Evolutionary conservation across 805 yeast species (phyloP).

Genomic region (Ogataea parapolymorpha): DNA sequence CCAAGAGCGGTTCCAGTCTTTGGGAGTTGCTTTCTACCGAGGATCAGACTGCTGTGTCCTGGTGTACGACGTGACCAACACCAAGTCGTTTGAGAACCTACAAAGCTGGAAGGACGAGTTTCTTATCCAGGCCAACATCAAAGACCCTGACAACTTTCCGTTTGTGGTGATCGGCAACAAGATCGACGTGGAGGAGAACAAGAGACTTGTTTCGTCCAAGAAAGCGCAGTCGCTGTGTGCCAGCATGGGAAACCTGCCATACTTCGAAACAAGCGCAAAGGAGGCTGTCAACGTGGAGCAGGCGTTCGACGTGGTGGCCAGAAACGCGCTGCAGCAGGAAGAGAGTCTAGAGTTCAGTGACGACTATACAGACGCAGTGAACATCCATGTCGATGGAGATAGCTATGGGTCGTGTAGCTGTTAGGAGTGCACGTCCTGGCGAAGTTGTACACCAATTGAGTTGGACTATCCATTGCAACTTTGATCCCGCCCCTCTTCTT

Average conservation of each 20-base stretch:
- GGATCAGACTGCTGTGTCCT: constrained; percentile 98
- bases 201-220: constrained; percentile 64
- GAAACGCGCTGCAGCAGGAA: constrained; percentile 94
- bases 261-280: constrained; percentile 97
- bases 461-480: not conserved
- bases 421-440: constrained; percentile 28
- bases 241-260: constrained; percentile 69
- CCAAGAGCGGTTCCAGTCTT: constrained; percentile 93
- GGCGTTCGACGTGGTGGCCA: constrained; percentile 93
- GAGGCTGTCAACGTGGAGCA: constrained; percentile 93
- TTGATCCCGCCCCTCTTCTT: not conserved
- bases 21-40: constrained; percentile 95
- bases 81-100: constrained; percentile 85
- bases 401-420: constrained; percentile 68
- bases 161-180: constrained; percentile 94
- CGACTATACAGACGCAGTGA: constrained; percentile 94
- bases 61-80: constrained; percentile 93
- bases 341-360: constrained; percentile 87
- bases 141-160: constrained; percentile 93
- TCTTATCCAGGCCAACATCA: constrained; percentile 86
- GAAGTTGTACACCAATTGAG: not conserved
- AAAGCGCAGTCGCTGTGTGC: constrained; percentile 43
- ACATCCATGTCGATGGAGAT: constrained; percentile 87
- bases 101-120: constrained; percentile 95
- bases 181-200: constrained; percentile 89